Conservation (phyloP, 2,329 filamentous ascomycete species). For the Monilinia fructicola region DNA sequence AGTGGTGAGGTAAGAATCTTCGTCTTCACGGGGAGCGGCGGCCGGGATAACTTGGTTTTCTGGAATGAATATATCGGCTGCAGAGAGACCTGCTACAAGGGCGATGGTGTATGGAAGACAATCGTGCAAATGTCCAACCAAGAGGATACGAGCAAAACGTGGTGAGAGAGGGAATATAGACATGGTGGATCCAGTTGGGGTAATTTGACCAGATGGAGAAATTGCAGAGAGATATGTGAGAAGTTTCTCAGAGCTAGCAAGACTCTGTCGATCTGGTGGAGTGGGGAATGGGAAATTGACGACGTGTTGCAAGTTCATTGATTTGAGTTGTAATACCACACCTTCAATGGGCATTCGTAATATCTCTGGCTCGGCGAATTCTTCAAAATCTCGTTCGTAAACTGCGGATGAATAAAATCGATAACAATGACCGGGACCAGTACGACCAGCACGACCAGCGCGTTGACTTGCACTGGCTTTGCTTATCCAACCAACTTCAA, state of each 20-base stretch:
- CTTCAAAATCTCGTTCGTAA: slow-evolving; percentile 82
- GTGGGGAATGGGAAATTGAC: slow-evolving; percentile 96
- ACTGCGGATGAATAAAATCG: slow-evolving; percentile 91
- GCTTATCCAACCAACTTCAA: slow-evolving; percentile 94
- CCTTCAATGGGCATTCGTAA: slow-evolving; percentile 89
- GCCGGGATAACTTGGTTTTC: slow-evolving; percentile 72
- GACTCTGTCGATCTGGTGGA: slow-evolving; percentile 71
- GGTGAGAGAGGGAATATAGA: slow-evolving; percentile 88
- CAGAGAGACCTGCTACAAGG: slow-evolving; percentile 82
- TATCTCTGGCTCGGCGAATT: slow-evolving; percentile 87
- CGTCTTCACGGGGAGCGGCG: slow-evolving; percentile 47
- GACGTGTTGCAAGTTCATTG: slow-evolving; percentile 87
- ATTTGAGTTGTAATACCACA: slow-evolving; percentile 89
- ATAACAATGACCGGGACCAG: slow-evolving; percentile 94
- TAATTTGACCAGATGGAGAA: slow-evolving; percentile 69
- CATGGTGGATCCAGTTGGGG: slow-evolving; percentile 77
- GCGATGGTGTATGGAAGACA: slow-evolving; percentile 85
- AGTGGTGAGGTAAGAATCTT: slow-evolving; percentile 58
- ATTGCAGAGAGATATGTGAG: slow-evolving; percentile 84
- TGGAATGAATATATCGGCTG: slow-evolving; percentile 82
- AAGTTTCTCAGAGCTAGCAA: slow-evolving; percentile 82
- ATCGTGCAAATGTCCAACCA: slow-evolving; percentile 78
- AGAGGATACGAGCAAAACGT: slow-evolving; percentile 86
- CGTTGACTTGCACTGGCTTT: slow-evolving; percentile 93
- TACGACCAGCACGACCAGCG: slow-evolving; percentile 90